These are phyloP conservation scores for Usnea hakonensis DNA, from an alignment of 495 filamentous ascomycete genomes.

Conservation along the genomic window DNA sequence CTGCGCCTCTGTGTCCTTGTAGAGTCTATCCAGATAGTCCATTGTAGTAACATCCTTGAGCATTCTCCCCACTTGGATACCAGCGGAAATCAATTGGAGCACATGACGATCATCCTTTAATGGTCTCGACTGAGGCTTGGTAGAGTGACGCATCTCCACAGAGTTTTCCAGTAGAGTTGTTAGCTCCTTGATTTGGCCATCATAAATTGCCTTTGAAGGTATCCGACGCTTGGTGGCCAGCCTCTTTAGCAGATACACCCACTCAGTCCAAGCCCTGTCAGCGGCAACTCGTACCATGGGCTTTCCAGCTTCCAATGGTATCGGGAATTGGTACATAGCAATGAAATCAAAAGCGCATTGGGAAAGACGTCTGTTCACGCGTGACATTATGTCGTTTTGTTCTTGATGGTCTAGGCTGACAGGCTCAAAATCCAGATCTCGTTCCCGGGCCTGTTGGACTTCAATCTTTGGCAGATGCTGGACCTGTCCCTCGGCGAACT, in stretches of 20 bases:
- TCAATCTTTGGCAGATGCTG: constrained; percentile 66
- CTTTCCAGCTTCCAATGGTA: constrained; percentile 72
- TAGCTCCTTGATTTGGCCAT: constrained; percentile 83
- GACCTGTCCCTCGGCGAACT: constrained; percentile 72
- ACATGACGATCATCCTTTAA: constrained; percentile 88
- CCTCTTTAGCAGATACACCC: constrained; percentile 81
- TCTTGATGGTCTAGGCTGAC: constrained; percentile 75
- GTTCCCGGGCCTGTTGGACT: constrained; percentile 62
- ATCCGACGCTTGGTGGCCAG: constrained; percentile 80
- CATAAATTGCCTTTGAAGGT: constrained; percentile 73
- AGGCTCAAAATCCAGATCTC: constrained; percentile 71
- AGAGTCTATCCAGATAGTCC: constrained; percentile 68
- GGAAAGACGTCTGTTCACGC: constrained; percentile 76
- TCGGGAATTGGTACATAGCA: constrained; percentile 81
- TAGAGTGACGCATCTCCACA: constrained; percentile 75
- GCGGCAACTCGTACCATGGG: constrained; percentile 68
- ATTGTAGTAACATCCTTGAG: constrained; percentile 74
- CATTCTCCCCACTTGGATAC: constrained; percentile 79
- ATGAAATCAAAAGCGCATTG: constrained; percentile 84
- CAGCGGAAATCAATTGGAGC: constrained; percentile 75
- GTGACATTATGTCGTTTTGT: constrained; percentile 69
- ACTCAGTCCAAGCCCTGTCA: constrained; percentile 87
- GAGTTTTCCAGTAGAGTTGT: constrained; percentile 77
- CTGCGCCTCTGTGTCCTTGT: constrained; percentile 60
- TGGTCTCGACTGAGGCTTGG: constrained; percentile 73